Evolutionary conservation across 805 yeast species (phyloP).

Genomic region (Teunomyces tritomae): DNA sequence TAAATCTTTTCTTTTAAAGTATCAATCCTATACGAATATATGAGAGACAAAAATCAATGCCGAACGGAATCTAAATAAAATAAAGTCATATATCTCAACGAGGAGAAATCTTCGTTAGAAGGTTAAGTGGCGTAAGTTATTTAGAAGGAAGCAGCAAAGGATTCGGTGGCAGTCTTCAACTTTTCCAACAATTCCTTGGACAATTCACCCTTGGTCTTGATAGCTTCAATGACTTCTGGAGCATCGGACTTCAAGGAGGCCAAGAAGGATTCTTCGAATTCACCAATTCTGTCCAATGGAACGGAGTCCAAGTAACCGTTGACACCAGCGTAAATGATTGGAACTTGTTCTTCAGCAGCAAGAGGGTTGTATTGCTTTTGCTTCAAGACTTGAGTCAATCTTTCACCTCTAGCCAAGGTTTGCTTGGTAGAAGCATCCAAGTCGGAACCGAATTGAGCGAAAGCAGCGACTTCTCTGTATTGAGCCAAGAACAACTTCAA

Average conservation of each 20-base stretch:
- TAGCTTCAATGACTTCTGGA: constrained; percentile 75
- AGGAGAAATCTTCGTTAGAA: constrained; percentile 5
- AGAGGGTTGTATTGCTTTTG: constrained; percentile 97
- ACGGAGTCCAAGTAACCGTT: constrained; percentile 95
- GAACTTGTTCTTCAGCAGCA: constrained; percentile 99
- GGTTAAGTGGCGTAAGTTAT: constrained; percentile 8
- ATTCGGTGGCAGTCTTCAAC: constrained; percentile 88
- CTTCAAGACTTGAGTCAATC: constrained; percentile 97
- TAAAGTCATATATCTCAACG: constrained; percentile 8
- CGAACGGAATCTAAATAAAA: constrained; percentile 9
- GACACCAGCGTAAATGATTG: constrained; percentile 98
- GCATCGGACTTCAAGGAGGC: constrained; percentile 91
- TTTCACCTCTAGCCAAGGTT: constrained; percentile 99
- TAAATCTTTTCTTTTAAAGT: constrained; percentile 9
- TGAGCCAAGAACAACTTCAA: constrained; percentile 99
- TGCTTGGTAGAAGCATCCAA: constrained; percentile 99
- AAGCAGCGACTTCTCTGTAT: constrained; percentile 99
- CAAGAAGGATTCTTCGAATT: constrained; percentile 90
- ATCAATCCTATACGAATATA: constrained; percentile 6
- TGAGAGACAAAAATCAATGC: constrained; percentile 9
- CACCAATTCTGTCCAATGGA: constrained; percentile 81
- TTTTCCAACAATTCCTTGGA: constrained; percentile 81
- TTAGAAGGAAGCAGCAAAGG: constrained; percentile 86
- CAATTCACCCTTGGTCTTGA: constrained; percentile 86
- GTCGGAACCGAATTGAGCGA: constrained; percentile 99